Evolutionary conservation across 2,329 filamentous ascomycete genomes (phyloP).

Genomic region (Gyromitra esculenta): DNA sequence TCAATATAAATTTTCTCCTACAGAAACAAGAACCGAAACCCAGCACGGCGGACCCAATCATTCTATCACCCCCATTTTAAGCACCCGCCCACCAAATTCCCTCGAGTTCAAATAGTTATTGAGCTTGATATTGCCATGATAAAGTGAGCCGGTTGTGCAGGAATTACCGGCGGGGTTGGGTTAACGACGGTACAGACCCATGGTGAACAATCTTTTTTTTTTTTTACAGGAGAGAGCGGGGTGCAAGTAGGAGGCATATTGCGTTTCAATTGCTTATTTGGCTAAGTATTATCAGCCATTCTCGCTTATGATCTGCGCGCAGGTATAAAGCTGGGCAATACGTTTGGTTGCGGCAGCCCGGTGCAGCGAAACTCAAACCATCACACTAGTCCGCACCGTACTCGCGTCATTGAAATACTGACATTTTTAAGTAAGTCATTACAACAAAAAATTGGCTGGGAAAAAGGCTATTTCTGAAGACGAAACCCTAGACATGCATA

Average conservation of each 20-base stretch:
- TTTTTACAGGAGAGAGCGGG: slow-evolving; percentile 2
- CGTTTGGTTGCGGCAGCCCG: slow-evolving; percentile 10
- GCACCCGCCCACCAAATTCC: slow-evolving; percentile 8
- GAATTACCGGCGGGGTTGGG: slow-evolving; percentile 16
- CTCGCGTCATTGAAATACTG: background rate
- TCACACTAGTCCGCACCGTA: background rate
- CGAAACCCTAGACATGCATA: background rate
- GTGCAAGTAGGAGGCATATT: slow-evolving; percentile 39
- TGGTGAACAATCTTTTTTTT: slow-evolving; percentile 19
- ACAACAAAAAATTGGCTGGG: background rate
- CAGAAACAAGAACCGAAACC: slow-evolving; percentile 35
- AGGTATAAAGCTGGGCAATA: slow-evolving; percentile 10
- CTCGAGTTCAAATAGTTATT: slow-evolving; percentile 15
- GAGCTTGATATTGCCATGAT: slow-evolving; percentile 9
- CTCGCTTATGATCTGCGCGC: slow-evolving; percentile 31
- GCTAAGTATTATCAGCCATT: slow-evolving; percentile 26
- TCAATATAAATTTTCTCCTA: slow-evolving; percentile 14
- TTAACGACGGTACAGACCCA: slow-evolving; percentile 11
- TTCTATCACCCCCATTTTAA: slow-evolving; percentile 23
- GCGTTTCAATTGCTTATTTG: slow-evolving; percentile 29
- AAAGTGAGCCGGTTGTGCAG: slow-evolving; percentile 6
- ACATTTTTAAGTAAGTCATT: background rate
- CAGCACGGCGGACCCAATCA: slow-evolving; percentile 25
- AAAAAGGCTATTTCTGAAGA: background rate
- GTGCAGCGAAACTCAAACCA: slow-evolving; percentile 4